Conservation (phyloP, 345 rosid species). For the Salix udensis region DNA sequence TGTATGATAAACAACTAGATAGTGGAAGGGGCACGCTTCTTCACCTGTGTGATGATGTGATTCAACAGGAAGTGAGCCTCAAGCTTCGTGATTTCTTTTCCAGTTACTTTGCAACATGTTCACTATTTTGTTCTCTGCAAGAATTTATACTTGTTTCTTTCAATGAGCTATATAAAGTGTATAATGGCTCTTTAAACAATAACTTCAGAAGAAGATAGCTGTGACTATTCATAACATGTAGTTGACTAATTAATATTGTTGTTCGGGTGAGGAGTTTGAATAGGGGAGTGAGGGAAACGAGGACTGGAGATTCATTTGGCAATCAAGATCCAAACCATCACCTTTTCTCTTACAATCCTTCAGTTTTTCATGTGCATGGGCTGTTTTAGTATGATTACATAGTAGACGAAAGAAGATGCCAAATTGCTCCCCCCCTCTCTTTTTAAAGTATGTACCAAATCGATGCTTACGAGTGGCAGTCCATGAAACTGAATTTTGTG, state of each 20-base stretch:
- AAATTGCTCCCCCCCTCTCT: not conserved
- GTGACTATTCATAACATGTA: not conserved
- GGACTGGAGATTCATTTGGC: not conserved
- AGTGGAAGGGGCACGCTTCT: constrained; percentile 96
- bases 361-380: not conserved
- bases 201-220: not conserved
- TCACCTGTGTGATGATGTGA: constrained; percentile 93
- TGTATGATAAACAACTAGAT: constrained; percentile 95
- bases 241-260: not conserved
- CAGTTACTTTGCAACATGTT: not conserved
- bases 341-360: not conserved
- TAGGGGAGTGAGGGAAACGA: not conserved
- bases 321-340: not conserved
- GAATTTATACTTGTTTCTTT: not conserved
- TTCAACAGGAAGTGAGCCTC: constrained; percentile 90
- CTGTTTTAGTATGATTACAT: not conserved
- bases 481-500: not conserved
- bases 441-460: not conserved
- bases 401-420: not conserved
- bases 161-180: not conserved
- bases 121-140: not conserved
- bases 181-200: not conserved
- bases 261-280: not conserved
- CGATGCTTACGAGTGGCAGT: not conserved
- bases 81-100: constrained; percentile 1